A percentile compares a stretch with the other conserved stretches of the same genome.
Evolutionary conservation across 2,329 filamentous ascomycete genomes (phyloP).

Genomic region (Paecilomyces niveus): DNA sequence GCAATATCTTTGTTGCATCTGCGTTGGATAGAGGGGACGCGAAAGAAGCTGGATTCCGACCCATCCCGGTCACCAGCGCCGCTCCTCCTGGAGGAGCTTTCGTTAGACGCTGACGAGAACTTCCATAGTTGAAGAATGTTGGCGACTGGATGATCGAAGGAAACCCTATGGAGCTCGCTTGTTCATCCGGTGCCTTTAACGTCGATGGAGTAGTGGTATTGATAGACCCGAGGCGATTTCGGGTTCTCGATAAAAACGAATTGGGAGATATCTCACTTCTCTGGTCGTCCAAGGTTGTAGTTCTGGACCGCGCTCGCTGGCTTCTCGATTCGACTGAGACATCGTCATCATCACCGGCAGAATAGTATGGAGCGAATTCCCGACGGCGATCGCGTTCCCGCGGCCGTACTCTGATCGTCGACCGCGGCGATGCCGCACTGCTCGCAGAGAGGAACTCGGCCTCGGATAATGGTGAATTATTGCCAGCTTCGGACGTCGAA

Average conservation of each 20-base stretch:
- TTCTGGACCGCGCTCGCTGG: slow-evolving; percentile 32
- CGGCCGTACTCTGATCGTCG: slow-evolving; percentile 25
- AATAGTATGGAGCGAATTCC: slow-evolving; percentile 22
- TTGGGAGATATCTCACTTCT: slow-evolving; percentile 29
- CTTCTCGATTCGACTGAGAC: slow-evolving; percentile 21
- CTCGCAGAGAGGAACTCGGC: slow-evolving; percentile 24
- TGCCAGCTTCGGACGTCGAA: slow-evolving; percentile 25
- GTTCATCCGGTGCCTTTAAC: slow-evolving; percentile 31
- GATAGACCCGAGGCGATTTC: slow-evolving; percentile 34
- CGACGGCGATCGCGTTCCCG: slow-evolving; percentile 26
- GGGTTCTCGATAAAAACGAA: slow-evolving; percentile 23
- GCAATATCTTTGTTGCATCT: slow-evolving; percentile 42
- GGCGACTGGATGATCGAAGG: slow-evolving; percentile 41
- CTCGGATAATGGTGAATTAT: slow-evolving; percentile 33
- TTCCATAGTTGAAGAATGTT: slow-evolving; percentile 24
- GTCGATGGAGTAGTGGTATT: slow-evolving; percentile 24
- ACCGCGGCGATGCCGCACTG: slow-evolving; percentile 29
- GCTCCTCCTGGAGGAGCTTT: slow-evolving; percentile 24
- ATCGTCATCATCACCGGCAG: slow-evolving; percentile 28
- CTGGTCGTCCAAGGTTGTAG: slow-evolving; percentile 36
- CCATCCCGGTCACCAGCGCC: slow-evolving; percentile 16
- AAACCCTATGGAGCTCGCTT: slow-evolving; percentile 38
- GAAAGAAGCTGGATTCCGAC: slow-evolving; percentile 19
- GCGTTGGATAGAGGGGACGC: slow-evolving; percentile 34
- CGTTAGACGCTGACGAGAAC: slow-evolving; percentile 26